Evolutionary conservation across 2,329 filamentous ascomycete species (phyloP), one percentile per base, ranked within the genome.

Genomic region (Colletotrichum liriopes): DNA sequence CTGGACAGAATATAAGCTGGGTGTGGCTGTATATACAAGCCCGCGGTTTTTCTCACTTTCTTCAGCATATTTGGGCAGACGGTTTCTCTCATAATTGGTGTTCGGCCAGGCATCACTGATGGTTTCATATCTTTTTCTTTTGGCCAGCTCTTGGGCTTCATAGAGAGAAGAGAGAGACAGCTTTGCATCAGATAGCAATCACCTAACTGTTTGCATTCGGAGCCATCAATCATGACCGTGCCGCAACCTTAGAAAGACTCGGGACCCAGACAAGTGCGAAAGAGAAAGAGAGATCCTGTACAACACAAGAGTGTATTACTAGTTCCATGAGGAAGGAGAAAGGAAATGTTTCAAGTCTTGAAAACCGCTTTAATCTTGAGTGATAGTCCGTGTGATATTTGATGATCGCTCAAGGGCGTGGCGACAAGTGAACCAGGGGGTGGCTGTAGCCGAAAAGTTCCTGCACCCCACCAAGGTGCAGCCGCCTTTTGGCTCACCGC

Each of bases 1-100:
- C 87, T 96, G 78, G 94, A 93, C 78, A 89, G 91, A 79, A 85
- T 89, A 75, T 90, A 86, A 84, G 73, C 56, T 51, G 49, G 43
- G 55, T 47, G 43, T 69, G 67, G 72, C 51, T 78, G 76, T 79
- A 78, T 74, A 78, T 78, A 78, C 76, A 63, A 63, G 49, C 60
- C 70, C 49, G 37, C 54, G 43, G 60, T 74, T 67, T 70, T 69
- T 65, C 62, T 70, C 20, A 23, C 32, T 59, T 63, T 65, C 73
- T 75, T 60, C 68, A 66, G 63, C 76, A 65, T 76, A 75, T 76
- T 77, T 65, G 16, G 61, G 71, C 54, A 61, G 45, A 61, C 14
- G n/a, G 60, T 51, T 63, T 41, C 56, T 70, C 66, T 67, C 62
- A 67, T 67, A 63, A 73, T 72, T 45, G 71, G 67, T 73, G 67